Percentiles rank a stretch among this genome's conserved stretches.
Evolutionary conservation across 441 rosid genomes (phyloP).

Genomic region (Kokia cookei): DNA sequence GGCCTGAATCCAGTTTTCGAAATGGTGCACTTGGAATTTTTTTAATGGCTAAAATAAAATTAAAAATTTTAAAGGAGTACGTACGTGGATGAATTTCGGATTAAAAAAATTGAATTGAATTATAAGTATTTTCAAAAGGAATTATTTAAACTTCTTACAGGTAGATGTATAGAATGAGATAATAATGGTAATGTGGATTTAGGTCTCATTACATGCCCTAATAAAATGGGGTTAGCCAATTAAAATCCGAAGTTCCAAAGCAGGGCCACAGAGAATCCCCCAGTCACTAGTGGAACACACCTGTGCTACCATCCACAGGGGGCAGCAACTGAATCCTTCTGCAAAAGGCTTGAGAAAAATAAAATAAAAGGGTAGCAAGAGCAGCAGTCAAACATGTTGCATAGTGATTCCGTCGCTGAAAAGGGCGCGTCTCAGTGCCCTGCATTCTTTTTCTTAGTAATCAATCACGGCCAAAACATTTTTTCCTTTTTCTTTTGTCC

Average conservation of each 20-base stretch:
- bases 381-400: neutral
- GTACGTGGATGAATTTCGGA: no score
- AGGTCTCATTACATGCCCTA: neutral
- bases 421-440: neutral
- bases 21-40: no score
- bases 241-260: neutral
- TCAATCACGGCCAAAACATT: neutral
- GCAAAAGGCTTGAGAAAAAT: neutral
- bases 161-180: no score
- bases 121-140: no score
- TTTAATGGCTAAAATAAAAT: no score
- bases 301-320: constrained; percentile 1
- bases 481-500: neutral
- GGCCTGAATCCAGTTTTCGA: no score
- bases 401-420: neutral
- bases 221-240: neutral
- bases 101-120: no score
- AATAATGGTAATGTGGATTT: no score
- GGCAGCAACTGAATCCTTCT: neutral
- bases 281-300: constrained; percentile 10
- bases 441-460: neutral
- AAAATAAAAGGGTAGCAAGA: neutral
- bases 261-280: constrained; percentile 21
- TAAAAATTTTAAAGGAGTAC: no score
- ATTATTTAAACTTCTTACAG: no score